Conservation (phyloP, 148 eudicot genomes). For the Drosera capensis region DNA sequence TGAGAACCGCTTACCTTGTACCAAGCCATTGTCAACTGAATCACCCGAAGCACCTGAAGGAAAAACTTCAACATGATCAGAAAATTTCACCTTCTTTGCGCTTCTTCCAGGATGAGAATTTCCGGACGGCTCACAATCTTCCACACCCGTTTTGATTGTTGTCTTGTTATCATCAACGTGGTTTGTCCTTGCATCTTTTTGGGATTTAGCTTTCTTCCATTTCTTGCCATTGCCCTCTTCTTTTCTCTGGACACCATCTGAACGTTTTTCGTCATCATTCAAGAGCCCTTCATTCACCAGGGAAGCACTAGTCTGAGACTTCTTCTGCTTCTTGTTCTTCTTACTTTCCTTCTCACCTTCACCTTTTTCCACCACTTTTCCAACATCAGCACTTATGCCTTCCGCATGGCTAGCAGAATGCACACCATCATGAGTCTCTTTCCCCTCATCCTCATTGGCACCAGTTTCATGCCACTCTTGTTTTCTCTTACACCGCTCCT, state of each 20-base stretch:
- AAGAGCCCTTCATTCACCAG: background rate
- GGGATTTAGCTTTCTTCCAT: background rate
- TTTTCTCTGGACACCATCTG: background rate
- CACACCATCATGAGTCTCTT: too few relatives aligned
- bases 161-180: background rate
- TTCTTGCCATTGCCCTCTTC: background rate
- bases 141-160: background rate
- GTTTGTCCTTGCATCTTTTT: too few relatives aligned
- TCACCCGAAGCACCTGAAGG: slow-evolving; percentile 1
- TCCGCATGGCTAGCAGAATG: too few relatives aligned
- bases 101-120: slow-evolving; percentile 6
- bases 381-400: background rate
- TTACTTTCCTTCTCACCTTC: background rate
- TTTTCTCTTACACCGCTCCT: background rate
- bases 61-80: slow-evolving; percentile 15
- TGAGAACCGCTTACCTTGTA: slow-evolving; percentile 26
- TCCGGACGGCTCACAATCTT: slow-evolving; percentile 5
- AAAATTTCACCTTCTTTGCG: slow-evolving; percentile 15
- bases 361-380: background rate
- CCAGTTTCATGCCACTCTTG: background rate
- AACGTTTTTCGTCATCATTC: background rate
- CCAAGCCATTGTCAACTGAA: slow-evolving; percentile 6
- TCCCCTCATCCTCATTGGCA: too few relatives aligned
- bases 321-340: background rate
- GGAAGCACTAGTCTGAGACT: background rate